phyloP scores from a whole-genome alignment of 805 yeast species.

The Zygoascus tannicola region DNA sequence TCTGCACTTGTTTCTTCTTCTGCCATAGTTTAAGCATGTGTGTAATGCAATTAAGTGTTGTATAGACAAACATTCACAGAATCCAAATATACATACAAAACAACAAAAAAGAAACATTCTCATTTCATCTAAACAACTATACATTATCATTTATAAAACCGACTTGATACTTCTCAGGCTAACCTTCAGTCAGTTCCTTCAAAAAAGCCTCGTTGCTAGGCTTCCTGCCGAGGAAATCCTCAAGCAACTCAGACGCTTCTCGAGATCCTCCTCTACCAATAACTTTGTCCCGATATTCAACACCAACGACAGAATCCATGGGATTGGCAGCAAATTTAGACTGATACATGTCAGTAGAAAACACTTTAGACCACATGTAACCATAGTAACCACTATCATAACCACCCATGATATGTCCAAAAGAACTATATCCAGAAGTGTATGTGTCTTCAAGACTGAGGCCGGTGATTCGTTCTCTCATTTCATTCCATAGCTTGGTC shows the following conservation, averaged over 20 bases:
- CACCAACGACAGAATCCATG: slow-evolving; percentile 51
- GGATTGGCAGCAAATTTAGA: slow-evolving; percentile 61
- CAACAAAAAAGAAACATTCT: no score
- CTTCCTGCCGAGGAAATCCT: slow-evolving; percentile 62
- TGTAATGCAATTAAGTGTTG: no score
- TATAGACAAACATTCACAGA: no score
- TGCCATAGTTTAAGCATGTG: no score
- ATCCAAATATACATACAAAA: no score
- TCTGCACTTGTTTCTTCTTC: no score
- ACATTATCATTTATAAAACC: no score
- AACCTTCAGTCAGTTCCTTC: slow-evolving; percentile 45
- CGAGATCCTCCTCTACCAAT: slow-evolving; percentile 64
- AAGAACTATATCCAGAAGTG: slow-evolving; percentile 65
- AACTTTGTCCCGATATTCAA: slow-evolving; percentile 58
- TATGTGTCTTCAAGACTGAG: slow-evolving; percentile 44
- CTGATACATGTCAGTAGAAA: slow-evolving; percentile 75
- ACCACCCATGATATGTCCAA: slow-evolving; percentile 74
- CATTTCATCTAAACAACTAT: no score
- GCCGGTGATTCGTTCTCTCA: slow-evolving; percentile 49
- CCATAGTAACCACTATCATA: slow-evolving; percentile 85
- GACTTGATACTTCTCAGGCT: no score
- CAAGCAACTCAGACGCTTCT: slow-evolving; percentile 57
- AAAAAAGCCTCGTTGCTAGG: slow-evolving; percentile 69
- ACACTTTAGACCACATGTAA: slow-evolving; percentile 76
- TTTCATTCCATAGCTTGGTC: slow-evolving; percentile 50